These are phyloP conservation scores for Lentinula guzmanii DNA, from an alignment of 768 basidiomycete species.

Conservation along the genomic window DNA sequence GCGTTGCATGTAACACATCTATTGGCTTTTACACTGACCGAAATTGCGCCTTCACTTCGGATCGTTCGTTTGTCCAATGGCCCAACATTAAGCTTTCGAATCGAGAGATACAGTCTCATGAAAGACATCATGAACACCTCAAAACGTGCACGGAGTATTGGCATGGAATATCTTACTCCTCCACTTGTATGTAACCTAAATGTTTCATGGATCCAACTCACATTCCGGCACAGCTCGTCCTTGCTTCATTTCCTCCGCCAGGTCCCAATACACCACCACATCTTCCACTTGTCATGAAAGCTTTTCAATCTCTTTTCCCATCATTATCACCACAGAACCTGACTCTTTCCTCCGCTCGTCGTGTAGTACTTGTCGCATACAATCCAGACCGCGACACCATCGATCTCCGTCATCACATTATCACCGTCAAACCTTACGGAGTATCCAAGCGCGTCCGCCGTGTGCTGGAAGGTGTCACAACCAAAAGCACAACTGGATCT, in stretches of 20 bases:
- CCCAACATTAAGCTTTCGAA: constrained; percentile 88
- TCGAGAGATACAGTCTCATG: constrained; percentile 89
- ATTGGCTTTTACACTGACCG: constrained; percentile 85
- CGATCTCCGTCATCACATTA: constrained; percentile 91
- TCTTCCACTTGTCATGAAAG: constrained; percentile 87
- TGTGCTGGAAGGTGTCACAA: constrained; percentile 61
- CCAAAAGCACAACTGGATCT: constrained; percentile 26
- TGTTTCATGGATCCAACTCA: background rate
- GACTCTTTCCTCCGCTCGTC: constrained; percentile 82
- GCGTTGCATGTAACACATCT: constrained; percentile 88
- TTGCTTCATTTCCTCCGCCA: constrained; percentile 79
- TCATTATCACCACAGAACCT: constrained; percentile 80
- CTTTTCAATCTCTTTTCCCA: constrained; percentile 95
- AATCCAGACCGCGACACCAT: constrained; percentile 80
- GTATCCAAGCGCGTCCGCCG: constrained; percentile 88
- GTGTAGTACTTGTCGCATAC: constrained; percentile 91
- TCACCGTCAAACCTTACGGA: constrained; percentile 92
- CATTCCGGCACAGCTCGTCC: constrained; percentile 62
- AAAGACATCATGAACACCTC: constrained; percentile 72
- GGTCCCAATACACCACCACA: constrained; percentile 75
- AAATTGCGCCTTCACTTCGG: constrained; percentile 79
- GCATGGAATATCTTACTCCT: constrained; percentile 86
- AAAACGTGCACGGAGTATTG: constrained; percentile 65
- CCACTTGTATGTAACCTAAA: constrained; percentile 55
- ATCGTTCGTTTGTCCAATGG: constrained; percentile 85